Percentiles rank a stretch among this genome's conserved stretches.
Evolutionary conservation across 305 asterid species (phyloP).

Genomic region (Solanum hybrid): DNA sequence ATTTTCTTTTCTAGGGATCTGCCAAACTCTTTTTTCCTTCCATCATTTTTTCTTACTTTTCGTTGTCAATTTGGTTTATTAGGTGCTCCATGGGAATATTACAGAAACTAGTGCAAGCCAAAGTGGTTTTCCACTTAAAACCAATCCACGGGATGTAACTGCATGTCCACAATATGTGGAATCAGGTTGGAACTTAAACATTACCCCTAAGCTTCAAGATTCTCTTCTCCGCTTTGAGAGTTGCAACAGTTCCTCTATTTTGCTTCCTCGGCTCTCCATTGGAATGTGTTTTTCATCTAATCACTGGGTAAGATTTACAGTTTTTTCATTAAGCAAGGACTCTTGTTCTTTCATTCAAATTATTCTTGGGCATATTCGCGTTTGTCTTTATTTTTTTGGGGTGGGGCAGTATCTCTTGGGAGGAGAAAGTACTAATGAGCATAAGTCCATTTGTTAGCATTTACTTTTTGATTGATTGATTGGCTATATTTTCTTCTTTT

Average conservation of each 20-base stretch:
- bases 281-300: slow-evolving; percentile 88
- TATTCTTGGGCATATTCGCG: neutral
- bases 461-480: neutral
- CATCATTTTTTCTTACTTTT: slow-evolving; percentile 14
- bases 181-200: slow-evolving; percentile 81
- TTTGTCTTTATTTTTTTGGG: neutral
- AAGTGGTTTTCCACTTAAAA: slow-evolving; percentile 47
- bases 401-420: neutral
- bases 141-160: slow-evolving; percentile 14
- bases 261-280: slow-evolving; percentile 41
- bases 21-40: neutral
- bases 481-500: slow-evolving; percentile 14
- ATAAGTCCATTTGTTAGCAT: neutral
- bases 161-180: slow-evolving; percentile 28
- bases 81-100: slow-evolving; percentile 65
- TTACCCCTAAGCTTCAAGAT: slow-evolving; percentile 46
- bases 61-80: slow-evolving; percentile 14
- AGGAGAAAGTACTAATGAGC: neutral
- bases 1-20: neutral
- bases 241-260: slow-evolving; percentile 23
- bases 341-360: neutral
- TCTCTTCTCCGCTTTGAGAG: slow-evolving; percentile 70
- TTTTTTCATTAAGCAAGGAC: neutral
- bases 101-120: slow-evolving; percentile 22
- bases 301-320: slow-evolving; percentile 61